phyloP scores from a whole-genome alignment of 2,329 filamentous ascomycete species.

The Coleophoma crateriformis region DNA sequence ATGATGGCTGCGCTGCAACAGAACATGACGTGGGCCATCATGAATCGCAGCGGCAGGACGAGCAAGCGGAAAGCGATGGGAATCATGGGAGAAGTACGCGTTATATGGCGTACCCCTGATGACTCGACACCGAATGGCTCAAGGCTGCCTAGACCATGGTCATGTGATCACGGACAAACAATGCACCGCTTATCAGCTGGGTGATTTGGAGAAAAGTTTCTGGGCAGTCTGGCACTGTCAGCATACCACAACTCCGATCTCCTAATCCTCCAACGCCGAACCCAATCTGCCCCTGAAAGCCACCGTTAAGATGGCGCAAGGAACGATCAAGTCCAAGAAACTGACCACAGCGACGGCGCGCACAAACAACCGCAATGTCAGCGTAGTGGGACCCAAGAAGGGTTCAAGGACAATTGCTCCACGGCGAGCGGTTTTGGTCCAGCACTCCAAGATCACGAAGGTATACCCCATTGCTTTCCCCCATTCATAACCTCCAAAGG shows the following conservation, averaged over 20 bases:
- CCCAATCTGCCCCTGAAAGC: not conserved
- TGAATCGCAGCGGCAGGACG: too few species aligned
- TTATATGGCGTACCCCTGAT: too few species aligned
- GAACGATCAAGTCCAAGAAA: constrained; percentile 24
- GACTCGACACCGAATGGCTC: too few species aligned
- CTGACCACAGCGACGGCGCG: constrained; percentile 19
- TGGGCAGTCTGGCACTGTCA: not conserved
- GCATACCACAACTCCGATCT: too few species aligned
- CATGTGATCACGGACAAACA: not conserved
- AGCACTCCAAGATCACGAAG: constrained; percentile 58
- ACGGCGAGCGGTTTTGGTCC: constrained; percentile 55
- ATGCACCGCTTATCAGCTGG: not conserved
- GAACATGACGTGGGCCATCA: too few species aligned
- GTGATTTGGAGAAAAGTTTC: not conserved
- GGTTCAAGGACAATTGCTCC: constrained; percentile 60
- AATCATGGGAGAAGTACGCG: too few species aligned
- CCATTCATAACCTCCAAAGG: not conserved
- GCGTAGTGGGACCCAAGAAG: constrained; percentile 43
- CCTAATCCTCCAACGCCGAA: not conserved
- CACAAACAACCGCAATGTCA: constrained; percentile 20
- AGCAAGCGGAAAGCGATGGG: too few species aligned
- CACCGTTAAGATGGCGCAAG: constrained; percentile 24
- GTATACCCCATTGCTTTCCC: constrained; percentile 24
- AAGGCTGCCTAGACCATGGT: not conserved
- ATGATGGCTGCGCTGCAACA: too few species aligned